Evolutionary conservation across 768 basidiomycete species (phyloP), one percentile per base, ranked within the genome.

Genomic region (Tremella yokohamensis): DNA sequence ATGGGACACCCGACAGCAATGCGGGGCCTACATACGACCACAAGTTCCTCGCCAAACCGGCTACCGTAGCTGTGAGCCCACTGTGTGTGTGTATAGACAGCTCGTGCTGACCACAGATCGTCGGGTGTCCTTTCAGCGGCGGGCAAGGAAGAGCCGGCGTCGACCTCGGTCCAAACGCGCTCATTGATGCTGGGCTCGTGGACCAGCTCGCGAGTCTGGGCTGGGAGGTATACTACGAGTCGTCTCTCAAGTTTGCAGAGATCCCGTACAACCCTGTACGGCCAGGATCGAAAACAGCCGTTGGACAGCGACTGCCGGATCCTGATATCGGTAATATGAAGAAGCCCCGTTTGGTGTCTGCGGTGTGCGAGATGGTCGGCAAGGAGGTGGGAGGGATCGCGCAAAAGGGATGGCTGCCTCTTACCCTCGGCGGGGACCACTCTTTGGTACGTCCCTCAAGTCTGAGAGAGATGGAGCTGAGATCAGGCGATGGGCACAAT

Each of bases 341-440:
- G 82, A 91, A 93, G 74, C 92, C 94, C 9, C 79, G 89, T 20
- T 77, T 90, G 38, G 94, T 98, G 37, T 88, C 88, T 22, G 82
- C 82, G 15, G 93, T 97, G 42, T 85, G 84, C 63, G 76, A 90
- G 75, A 83, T 85, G 44, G 86, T 98, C 38, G 85, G 88, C n/a
- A 77, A 82, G 37, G 84, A 79, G 29, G 87, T 98, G n/a, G 84
- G 84, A 12, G 82, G 72, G 1, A 88, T 92, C 76, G 85, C 84
- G 22, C 82, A 82, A 78, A 84, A 84, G 53, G 91, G 94, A 1
- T 82, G 85, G 68, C 79, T 99, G 20, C 88, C 92, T 8, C 79
- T 99, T 12, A 97, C 92, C 1, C 80, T 98, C 7, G 96, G 96
- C 11, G 96, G 96, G 12, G 96, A 99, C 72, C 96, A 99, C 78